phyloP scores from a whole-genome alignment of 805 yeast species.

The Candida maesae region DNA sequence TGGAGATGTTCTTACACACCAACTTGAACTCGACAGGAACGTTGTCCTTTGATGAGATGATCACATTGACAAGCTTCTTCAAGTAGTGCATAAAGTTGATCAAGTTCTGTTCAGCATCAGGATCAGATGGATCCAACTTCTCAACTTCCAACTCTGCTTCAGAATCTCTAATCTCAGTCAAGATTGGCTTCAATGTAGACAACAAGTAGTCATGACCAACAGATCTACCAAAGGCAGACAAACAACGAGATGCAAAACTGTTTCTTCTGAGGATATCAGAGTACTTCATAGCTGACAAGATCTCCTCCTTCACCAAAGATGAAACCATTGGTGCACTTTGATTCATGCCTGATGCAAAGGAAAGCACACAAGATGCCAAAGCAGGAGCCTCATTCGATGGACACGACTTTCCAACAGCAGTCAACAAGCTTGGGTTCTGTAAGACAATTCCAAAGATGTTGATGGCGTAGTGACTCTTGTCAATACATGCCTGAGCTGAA shows the following conservation, averaged over 20 bases:
- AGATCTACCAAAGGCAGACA: conserved; percentile 67
- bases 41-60: conserved; percentile 47
- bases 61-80: conserved; percentile 51
- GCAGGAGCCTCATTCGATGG: conserved; percentile 68
- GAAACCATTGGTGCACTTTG: conserved; percentile 46
- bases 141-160: conserved; percentile 64
- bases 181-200: conserved; percentile 49
- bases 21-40: conserved; percentile 72
- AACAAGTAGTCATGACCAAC: conserved; percentile 59
- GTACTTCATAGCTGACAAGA: conserved; percentile 52
- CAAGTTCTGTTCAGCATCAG: conserved; percentile 38
- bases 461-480: conserved; percentile 25
- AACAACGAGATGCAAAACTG: conserved; percentile 74
- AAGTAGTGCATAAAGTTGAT: conserved; percentile 53
- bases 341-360: conserved; percentile 45
- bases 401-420: conserved; percentile 57
- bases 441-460: conserved; percentile 31
- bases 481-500: conserved; percentile 24
- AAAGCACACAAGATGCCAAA: conserved; percentile 61
- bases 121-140: conserved; percentile 36
- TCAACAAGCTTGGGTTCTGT: conserved; percentile 39
- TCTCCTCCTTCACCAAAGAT: conserved; percentile 58
- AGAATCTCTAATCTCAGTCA: conserved; percentile 47
- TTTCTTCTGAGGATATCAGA: conserved; percentile 77
- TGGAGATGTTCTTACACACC: conserved; percentile 64